Evolutionary conservation across 225 moss, liverwort and hornwort species (phyloP).

Genomic region (Physcomitrium patens): DNA sequence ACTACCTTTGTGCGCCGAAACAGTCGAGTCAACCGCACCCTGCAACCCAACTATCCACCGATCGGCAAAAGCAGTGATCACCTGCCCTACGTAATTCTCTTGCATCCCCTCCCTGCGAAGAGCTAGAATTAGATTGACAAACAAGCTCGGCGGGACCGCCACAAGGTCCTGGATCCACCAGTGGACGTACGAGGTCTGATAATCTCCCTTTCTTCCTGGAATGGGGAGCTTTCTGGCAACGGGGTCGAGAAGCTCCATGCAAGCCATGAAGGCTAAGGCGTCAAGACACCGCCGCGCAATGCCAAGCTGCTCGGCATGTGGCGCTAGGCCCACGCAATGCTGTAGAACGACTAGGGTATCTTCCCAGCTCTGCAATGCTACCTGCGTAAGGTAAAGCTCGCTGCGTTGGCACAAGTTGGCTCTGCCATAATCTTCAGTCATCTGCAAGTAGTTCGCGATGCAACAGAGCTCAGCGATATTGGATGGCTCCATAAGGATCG

Average conservation of each 20-base stretch:
- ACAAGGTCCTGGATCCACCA: conserved; percentile 69
- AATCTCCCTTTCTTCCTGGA: conserved; percentile 36
- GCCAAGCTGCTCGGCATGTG: conserved; percentile 50
- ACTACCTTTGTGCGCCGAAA: conserved; percentile 14
- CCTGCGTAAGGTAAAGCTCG: conserved; percentile 56
- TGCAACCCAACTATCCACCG: conserved; percentile 58
- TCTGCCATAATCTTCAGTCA: conserved; percentile 56
- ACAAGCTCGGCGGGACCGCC: conserved; percentile 51
- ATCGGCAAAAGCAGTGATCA: conserved; percentile 59
- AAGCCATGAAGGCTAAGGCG: conserved; percentile 58
- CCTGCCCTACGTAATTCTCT: conserved; percentile 60
- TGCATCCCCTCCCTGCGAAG: conserved; percentile 65
- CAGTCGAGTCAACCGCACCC: neutral
- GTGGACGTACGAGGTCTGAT: conserved; percentile 52
- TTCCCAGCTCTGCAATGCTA: conserved; percentile 64
- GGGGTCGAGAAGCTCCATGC: conserved; percentile 58
- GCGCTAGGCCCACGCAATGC: conserved; percentile 46
- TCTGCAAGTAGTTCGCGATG: conserved; percentile 49
- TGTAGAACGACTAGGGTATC: conserved; percentile 58
- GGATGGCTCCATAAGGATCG: conserved; percentile 59
- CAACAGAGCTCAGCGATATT: conserved; percentile 62
- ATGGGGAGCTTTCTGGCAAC: conserved; percentile 36
- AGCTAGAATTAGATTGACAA: conserved; percentile 54
- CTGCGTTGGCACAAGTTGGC: conserved; percentile 57
- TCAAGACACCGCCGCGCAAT: conserved; percentile 59